These are phyloP conservation scores for Carex littledalei DNA, from an alignment of 176 grass and related monocot genomes.

Conservation along the genomic window DNA sequence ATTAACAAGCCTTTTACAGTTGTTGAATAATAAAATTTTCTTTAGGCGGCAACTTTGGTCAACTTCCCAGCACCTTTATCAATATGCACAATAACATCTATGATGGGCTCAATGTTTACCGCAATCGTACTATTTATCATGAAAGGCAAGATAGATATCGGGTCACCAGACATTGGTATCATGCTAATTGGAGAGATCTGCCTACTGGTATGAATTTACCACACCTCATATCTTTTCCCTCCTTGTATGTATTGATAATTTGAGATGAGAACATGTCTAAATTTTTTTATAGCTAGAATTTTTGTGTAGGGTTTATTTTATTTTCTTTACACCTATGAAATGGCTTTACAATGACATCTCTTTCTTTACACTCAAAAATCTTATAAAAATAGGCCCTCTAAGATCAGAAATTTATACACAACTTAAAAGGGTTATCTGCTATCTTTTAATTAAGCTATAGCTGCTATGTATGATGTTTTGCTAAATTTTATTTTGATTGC, in stretches of 20 bases:
- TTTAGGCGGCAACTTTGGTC: constrained; percentile 33
- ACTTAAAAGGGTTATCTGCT: background rate
- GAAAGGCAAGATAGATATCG: constrained; percentile 36
- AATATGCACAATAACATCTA: constrained; percentile 19
- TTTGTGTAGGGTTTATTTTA: background rate
- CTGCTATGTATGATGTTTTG: background rate
- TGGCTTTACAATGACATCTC: background rate
- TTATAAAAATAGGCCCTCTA: background rate
- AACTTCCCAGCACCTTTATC: constrained; percentile 45
- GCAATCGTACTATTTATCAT: constrained; percentile 22
- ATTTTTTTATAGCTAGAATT: background rate
- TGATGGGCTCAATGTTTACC: constrained; percentile 40
- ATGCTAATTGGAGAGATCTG: constrained; percentile 17
- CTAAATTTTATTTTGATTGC: background rate
- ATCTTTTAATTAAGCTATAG: background rate
- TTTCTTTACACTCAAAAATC: background rate
- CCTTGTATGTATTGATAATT: background rate
- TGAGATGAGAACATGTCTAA: background rate
- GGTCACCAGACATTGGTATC: constrained; percentile 17
- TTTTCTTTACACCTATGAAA: background rate
- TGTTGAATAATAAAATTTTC: background rate
- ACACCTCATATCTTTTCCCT: background rate
- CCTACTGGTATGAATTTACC: constrained; percentile 27
- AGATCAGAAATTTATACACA: background rate
- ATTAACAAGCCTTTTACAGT: background rate